Evolutionary conservation across 2,329 filamentous ascomycete genomes (phyloP).

Genomic region (Scopulariopsis brevicaulis): DNA sequence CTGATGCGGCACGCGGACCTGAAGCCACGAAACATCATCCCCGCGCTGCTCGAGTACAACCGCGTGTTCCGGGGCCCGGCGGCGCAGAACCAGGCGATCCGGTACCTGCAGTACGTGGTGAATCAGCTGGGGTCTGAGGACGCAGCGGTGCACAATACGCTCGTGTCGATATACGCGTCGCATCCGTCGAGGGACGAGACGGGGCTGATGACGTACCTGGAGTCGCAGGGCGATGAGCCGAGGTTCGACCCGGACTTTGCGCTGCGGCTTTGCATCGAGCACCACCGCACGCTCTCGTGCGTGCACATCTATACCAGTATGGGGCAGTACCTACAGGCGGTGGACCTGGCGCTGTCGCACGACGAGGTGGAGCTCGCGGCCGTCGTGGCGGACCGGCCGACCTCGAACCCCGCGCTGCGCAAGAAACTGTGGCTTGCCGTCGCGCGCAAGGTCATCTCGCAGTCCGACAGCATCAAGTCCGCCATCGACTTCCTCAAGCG

Average conservation of each 20-base stretch:
- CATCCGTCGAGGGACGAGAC: conserved; percentile 75
- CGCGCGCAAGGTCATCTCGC: conserved; percentile 83
- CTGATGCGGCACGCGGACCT: conserved; percentile 84
- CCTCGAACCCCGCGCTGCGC: conserved; percentile 65
- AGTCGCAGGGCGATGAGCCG: conserved; percentile 78
- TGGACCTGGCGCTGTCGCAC: conserved; percentile 84
- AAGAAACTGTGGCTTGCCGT: conserved; percentile 96
- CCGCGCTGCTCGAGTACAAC: conserved; percentile 89
- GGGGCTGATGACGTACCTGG: conserved; percentile 76
- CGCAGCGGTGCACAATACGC: conserved; percentile 89
- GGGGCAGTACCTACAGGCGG: conserved; percentile 87
- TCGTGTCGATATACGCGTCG: conserved; percentile 91
- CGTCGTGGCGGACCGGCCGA: conserved; percentile 76
- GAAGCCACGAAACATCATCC: conserved; percentile 79
- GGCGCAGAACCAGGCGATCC: conserved; percentile 75
- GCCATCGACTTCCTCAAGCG: conserved; percentile 90
- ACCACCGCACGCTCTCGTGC: conserved; percentile 84
- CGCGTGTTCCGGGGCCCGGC: conserved; percentile 59
- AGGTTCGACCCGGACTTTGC: conserved; percentile 94
- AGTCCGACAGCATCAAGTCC: conserved; percentile 77
- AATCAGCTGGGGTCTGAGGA: conserved; percentile 71
- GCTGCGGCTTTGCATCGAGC: conserved; percentile 85
- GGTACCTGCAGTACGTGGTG: conserved; percentile 89
- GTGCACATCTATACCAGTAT: conserved; percentile 97
- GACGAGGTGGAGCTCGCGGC: conserved; percentile 83